Percentiles rank a stretch among this genome's conserved stretches.
These are phyloP conservation scores for Pleurotus platypus DNA, from an alignment of 768 basidiomycete species.

Conservation along the genomic window DNA sequence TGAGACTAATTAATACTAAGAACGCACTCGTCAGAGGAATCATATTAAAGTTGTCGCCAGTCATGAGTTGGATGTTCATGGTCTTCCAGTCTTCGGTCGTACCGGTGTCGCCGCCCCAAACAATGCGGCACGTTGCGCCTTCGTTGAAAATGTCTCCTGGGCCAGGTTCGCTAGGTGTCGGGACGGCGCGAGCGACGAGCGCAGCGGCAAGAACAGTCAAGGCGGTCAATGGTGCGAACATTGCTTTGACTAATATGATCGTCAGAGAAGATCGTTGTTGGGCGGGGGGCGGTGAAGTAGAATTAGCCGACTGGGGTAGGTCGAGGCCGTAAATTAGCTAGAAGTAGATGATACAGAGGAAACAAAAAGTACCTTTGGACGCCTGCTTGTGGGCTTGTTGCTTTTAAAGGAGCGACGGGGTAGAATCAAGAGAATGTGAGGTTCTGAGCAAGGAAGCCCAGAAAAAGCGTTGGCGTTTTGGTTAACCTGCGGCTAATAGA, in stretches of 20 bases:
- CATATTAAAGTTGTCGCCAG: conserved; percentile 72
- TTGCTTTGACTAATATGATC: conserved; percentile 15
- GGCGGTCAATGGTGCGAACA: conserved; percentile 36
- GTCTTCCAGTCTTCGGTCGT: conserved; percentile 60
- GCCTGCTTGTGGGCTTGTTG: background rate
- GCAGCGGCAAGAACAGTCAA: conserved; percentile 34
- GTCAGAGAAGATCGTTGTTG: background rate
- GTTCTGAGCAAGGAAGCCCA: conserved; percentile 5
- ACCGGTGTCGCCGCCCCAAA: conserved; percentile 54
- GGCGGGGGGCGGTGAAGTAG: background rate
- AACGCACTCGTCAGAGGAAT: conserved; percentile 59
- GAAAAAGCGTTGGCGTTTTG: conserved; percentile 5
- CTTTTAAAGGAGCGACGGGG: conserved; percentile 4
- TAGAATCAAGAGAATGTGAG: conserved; percentile 3
- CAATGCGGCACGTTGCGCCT: conserved; percentile 51
- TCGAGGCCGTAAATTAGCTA: background rate
- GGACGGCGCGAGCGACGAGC: conserved; percentile 49
- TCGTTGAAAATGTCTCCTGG: conserved; percentile 57
- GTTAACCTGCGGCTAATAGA: background rate
- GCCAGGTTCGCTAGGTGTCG: conserved; percentile 54
- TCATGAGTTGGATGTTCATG: conserved; percentile 80
- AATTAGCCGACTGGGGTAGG: background rate
- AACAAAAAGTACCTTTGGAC: conserved; percentile 2
- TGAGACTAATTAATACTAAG: background rate
- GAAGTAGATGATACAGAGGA: background rate